Conservation (phyloP, 805 yeast species). For the Pichia cephalocereana region DNA sequence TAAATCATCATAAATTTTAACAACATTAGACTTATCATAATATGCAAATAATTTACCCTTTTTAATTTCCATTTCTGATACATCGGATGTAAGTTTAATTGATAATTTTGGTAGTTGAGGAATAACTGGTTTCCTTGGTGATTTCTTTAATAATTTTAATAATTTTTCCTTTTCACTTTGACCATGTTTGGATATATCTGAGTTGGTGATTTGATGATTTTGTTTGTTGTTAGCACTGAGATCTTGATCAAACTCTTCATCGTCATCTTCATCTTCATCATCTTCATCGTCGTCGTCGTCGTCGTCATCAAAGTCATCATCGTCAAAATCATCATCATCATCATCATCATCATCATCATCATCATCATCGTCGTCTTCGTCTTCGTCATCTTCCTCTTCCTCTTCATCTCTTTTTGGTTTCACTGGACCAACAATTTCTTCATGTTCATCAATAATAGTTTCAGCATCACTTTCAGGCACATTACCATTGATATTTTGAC, state of each 20-base stretch:
- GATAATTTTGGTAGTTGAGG: background rate
- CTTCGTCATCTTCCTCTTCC: conserved; percentile 14
- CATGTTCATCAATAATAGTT: conserved; percentile 12
- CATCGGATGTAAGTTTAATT: background rate
- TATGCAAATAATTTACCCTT: conserved; percentile 11
- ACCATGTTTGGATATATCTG: background rate
- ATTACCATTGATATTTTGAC: background rate
- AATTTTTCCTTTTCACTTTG: conserved; percentile 2
- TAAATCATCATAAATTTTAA: conserved; percentile 16
- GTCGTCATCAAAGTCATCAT: conserved; percentile 1
- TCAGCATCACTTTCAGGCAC: conserved; percentile 18
- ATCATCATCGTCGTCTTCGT: conserved; percentile 6
- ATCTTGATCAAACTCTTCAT: conserved; percentile 10
- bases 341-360: conserved; percentile 10
- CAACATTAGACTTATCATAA: conserved; percentile 12
- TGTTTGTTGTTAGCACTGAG: background rate
- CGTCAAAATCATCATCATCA: conserved; percentile 5
- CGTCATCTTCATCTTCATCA: conserved; percentile 17
- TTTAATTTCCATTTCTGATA: conserved; percentile 8
- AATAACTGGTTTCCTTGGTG: background rate
- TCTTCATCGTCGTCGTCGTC: conserved; percentile 2
- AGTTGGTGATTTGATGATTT: background rate
- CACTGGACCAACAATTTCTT: background rate
- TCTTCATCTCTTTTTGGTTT: background rate
- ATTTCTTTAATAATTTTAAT: background rate